Conservation (phyloP, 192 early-diverging fungal species). For the Coemansia sp. region DNA sequence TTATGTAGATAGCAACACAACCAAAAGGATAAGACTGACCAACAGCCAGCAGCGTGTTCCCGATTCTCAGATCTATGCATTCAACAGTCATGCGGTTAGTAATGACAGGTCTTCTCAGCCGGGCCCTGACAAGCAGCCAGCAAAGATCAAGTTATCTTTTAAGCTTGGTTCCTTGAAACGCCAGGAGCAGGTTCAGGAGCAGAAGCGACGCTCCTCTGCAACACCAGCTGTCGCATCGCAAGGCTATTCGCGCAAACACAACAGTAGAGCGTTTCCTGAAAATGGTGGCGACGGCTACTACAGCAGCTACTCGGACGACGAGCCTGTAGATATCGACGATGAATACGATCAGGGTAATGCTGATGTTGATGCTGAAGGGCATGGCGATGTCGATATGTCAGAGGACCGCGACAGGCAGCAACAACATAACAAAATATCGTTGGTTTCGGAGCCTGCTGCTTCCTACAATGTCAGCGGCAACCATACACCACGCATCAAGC, state of each 20-base stretch:
- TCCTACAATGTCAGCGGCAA: not conserved
- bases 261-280: not conserved
- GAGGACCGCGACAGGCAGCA: not conserved
- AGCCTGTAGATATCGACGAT: conserved; percentile 29
- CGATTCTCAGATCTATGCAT: no score
- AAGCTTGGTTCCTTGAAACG: conserved; percentile 32
- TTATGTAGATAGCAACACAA: no score
- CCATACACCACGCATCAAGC: conserved; percentile 36
- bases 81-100: no score
- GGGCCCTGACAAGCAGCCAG: conserved; percentile 11
- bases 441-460: not conserved
- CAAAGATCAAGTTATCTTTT: conserved; percentile 45
- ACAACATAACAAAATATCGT: not conserved
- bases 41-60: not conserved
- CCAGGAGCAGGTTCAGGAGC: conserved; percentile 3
- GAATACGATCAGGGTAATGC: conserved; percentile 3
- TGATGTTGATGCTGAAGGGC: no score
- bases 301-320: conserved; percentile 9
- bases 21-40: no score
- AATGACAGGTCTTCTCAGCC: not conserved
- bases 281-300: conserved; percentile 7
- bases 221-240: not conserved
- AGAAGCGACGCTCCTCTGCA: not conserved
- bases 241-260: conserved; percentile 2
- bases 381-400: not conserved